phyloP scores from a whole-genome alignment of 1,139 yeast species.

The Yamadazyma oceani region DNA sequence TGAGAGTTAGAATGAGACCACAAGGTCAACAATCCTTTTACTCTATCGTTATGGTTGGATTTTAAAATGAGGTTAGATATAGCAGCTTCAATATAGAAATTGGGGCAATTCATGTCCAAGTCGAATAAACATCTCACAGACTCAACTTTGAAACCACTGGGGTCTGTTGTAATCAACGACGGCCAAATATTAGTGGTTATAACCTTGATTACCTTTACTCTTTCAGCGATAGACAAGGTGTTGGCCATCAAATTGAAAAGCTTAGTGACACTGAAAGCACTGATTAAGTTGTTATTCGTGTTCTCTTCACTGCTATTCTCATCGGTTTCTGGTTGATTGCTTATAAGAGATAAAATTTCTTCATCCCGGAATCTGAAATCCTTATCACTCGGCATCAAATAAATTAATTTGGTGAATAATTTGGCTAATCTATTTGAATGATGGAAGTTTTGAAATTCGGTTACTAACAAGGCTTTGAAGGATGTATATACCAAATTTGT shows the following conservation, averaged over 20 bases:
- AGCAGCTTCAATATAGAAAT: constrained; percentile 59
- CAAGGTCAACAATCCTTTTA: constrained; percentile 51
- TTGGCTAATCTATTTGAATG: constrained; percentile 32
- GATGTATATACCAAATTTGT: constrained; percentile 40
- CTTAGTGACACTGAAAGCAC: constrained; percentile 49
- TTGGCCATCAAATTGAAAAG: constrained; percentile 40
- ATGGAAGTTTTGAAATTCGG: constrained; percentile 18
- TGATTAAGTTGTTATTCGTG: constrained; percentile 16
- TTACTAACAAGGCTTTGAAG: constrained; percentile 33
- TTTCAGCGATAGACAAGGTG: constrained; percentile 23
- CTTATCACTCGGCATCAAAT: constrained; percentile 21
- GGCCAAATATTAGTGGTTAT: constrained; percentile 48
- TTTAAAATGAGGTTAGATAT: constrained; percentile 47
- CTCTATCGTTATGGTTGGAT: constrained; percentile 35
- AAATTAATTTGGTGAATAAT: constrained; percentile 41
- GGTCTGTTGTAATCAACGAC: constrained; percentile 43
- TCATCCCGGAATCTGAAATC: constrained; percentile 12
- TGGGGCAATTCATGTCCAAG: constrained; percentile 35
- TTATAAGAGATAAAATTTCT: constrained; percentile 32
- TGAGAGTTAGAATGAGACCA: constrained; percentile 59
- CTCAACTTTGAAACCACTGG: constrained; percentile 58
- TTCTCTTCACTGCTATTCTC: constrained; percentile 14
- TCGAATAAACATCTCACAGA: constrained; percentile 54
- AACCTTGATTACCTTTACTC: constrained; percentile 21
- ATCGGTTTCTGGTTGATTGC: constrained; percentile 18